phyloP scores from a whole-genome alignment of 2,329 filamentous ascomycete genomes.

The Penicillium crustosum region DNA sequence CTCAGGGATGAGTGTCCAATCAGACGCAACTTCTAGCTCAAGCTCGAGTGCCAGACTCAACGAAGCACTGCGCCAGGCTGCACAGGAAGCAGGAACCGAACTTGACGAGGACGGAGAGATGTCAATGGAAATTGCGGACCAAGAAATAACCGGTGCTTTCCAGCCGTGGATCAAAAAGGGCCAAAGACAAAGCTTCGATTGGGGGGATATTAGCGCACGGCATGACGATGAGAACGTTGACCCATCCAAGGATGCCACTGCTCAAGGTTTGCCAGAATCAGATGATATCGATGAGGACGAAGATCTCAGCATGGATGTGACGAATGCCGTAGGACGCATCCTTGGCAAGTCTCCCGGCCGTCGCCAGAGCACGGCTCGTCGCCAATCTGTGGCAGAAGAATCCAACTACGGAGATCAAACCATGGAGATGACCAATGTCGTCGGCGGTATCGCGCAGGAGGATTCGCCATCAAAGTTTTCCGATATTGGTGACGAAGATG shows the following conservation, averaged over 20 bases:
- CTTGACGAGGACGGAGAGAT: conserved; percentile 67
- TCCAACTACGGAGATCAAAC: conserved; percentile 51
- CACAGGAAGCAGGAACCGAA: conserved; percentile 71
- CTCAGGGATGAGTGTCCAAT: conserved; percentile 63
- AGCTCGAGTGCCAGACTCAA: conserved; percentile 74
- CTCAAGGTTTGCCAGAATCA: conserved; percentile 23
- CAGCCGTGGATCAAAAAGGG: conserved; percentile 50
- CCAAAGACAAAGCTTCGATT: conserved; percentile 43
- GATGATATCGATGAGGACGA: conserved; percentile 54
- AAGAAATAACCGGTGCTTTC: conserved; percentile 53
- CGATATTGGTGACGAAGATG: conserved; percentile 33
- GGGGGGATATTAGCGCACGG: conserved; percentile 43
- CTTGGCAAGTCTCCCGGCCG: conserved; percentile 49
- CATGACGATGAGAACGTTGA: conserved; percentile 49
- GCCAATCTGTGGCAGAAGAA: conserved; percentile 44
- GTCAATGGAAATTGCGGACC: conserved; percentile 75
- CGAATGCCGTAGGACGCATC: conserved; percentile 77
- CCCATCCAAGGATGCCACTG: conserved; percentile 28
- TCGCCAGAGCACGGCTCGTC: conserved; percentile 40
- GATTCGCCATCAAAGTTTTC: conserved; percentile 20
- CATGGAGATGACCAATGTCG: conserved; percentile 48
- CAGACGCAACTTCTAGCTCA: conserved; percentile 53
- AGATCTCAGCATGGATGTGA: conserved; percentile 94
- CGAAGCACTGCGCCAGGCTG: conserved; percentile 72
- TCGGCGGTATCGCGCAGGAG: conserved; percentile 41